Base-by-base conservation (phyloP, 345 rosid genomes). In the Aquilaria sinensis region DNA sequence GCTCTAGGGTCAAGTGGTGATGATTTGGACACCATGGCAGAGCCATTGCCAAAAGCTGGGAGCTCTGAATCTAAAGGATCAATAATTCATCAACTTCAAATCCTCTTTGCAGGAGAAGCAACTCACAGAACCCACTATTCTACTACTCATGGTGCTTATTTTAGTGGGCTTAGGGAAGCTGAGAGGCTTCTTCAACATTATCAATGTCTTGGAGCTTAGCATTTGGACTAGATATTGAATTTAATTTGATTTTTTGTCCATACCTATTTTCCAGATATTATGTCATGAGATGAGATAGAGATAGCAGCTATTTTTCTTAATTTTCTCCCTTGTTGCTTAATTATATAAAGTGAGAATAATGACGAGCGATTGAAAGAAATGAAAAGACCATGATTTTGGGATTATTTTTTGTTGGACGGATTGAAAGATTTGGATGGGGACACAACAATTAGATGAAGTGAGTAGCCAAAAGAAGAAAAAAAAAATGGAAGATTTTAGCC, bases 61-160 rank as follows among this genome's bases (percentile, higher is more conserved):
- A 61, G 37, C 32, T 52, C 31, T 34, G 74, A 66, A 10, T 55
- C 63, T 9, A 37, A 49, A 16, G 16, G 41, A 29, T 12, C 14
- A 48, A 2, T 66, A 62, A 13, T 48, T 8, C 69, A 63, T 31
- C 73, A 67, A 31, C 86, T 94, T 50, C 96, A 88, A 69, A 76
- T 90, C 47, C 78, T 94, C 70, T 94, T 94, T 82, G 99, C 99
- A 58, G 99, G 99, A 68, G 99, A 94, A 67, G 97, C 92, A 54
- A 94, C 99, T 15, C 97, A 94, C 64, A 83, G 96, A 78, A 90
- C 90, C 47, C 97, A 94, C 62, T 94, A 94, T 68, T 94, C 99
- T 4, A 90, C 99, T 4, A 90, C 99, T 50, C 99, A 94, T 60
- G 99, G 99, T 45, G 99, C 99, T 62, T 94, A 90, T 74, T 85